Conservation (phyloP, 768 basidiomycete species). For the Xanthoconium purpureum region DNA sequence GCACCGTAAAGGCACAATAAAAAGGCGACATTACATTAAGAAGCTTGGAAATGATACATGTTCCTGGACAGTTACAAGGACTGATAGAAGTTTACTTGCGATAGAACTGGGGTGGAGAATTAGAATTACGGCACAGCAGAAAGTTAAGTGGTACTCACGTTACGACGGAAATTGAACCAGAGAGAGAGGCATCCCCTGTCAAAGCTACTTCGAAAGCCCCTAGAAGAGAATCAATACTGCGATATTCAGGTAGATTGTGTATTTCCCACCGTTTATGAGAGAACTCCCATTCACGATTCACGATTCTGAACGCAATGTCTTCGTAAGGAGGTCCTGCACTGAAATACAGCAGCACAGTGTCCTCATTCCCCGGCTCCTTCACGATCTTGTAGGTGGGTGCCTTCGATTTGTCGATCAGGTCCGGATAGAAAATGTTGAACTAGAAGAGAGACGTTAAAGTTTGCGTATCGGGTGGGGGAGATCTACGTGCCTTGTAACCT, state of each 20-base stretch:
- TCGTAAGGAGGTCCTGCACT: conserved; percentile 97
- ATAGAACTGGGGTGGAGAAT: conserved; percentile 57
- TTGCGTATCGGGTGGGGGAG: not conserved
- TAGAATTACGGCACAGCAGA: conserved; percentile 11
- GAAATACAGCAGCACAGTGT: conserved; percentile 91
- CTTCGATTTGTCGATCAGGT: conserved; percentile 96
- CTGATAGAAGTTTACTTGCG: conserved; percentile 54
- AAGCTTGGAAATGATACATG: conserved; percentile 19
- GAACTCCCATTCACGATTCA: conserved; percentile 98
- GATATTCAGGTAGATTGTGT: not conserved
- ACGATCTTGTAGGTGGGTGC: conserved; percentile 96
- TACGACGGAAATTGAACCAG: conserved; percentile 95
- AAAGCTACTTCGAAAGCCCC: conserved; percentile 95
- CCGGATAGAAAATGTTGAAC: conserved; percentile 99
- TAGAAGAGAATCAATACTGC: conserved; percentile 31
- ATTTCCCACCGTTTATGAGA: conserved; percentile 82
- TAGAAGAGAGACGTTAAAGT: conserved; percentile 27
- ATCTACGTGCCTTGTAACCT: conserved; percentile 78
- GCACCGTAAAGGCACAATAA: conserved; percentile 10
- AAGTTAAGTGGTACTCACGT: conserved; percentile 51
- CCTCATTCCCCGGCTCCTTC: conserved; percentile 91
- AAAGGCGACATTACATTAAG: conserved; percentile 30
- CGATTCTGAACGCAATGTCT: conserved; percentile 97
- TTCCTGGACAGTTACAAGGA: conserved; percentile 14
- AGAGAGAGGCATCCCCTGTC: conserved; percentile 94